Evolutionary conservation across 805 yeast species (phyloP), one percentile per base, ranked within the genome.

Genomic region (Yamadazyma nakazawae): DNA sequence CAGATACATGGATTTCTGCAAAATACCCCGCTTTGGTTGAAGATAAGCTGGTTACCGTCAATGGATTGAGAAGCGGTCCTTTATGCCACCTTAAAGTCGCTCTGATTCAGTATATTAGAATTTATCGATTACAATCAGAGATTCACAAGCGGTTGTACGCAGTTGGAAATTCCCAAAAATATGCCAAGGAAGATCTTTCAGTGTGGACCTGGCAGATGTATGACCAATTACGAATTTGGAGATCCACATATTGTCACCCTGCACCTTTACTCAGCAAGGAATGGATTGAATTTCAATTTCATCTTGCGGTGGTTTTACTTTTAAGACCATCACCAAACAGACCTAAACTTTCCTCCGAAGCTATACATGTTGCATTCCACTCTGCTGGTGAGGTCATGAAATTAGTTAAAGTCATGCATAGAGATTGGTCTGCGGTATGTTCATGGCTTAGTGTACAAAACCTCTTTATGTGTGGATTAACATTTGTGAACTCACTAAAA

Each of bases 341-440:
- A 5, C 41, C 47, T 6, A 47, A 35, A 24, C 26, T 47, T 14
- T 50, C 54, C 2, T 16, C 17, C 7, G 54, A 50, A 25, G 54
- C 54, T 5, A 13, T 50, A 2, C 54, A 50, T 35, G 51, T 40
- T 4, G 51, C 54, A 1, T 47, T 50, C 19, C 54, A 50, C 39
- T 50, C 54, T 5, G 54, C 54, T 17, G 54, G 54, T 30, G 54
- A 50, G 26, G 54, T 44, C 5, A 50, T 50, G 50, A 43, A 36
- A 30, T 34, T 50, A 17, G 51, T 47, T 2, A 50, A 47, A 34
- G 39, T 47, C 5, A 50, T 50, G 54, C 54, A 50, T 30, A 42
- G 51, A 19, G 54, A 50, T 17, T 47, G 47, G 18, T 50, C 54
- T 1, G 54, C 54, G 5, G 49, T 50, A 2, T 47, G 45, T 34